Evolutionary conservation across 208 protist species (phyloP), one percentile per base, ranked within the genome.

Genomic region (Leptomonas pyrrhocoris): DNA sequence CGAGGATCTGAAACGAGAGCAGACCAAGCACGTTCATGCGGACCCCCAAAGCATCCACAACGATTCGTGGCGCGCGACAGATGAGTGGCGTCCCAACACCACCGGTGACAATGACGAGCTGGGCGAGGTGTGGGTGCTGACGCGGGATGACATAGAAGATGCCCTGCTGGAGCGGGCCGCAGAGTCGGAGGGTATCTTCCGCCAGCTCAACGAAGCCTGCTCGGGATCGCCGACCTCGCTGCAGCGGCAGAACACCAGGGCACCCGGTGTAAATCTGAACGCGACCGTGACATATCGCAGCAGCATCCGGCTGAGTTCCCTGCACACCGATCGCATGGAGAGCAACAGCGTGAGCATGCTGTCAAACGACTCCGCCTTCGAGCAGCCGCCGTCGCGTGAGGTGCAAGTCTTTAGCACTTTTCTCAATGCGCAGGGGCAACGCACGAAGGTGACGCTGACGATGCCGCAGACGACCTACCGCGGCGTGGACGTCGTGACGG

Each of bases 401-500:
- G 62, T 95, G 54, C 83, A 80, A n/a, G 70, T 95, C 18, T 95
- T 91, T 60, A 84, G 82, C 69, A 94, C 80, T 1, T 94, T 95
- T 63, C 76, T 92, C 27, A 83, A 82, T 56, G 27, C 84, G 5
- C 66, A 92, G 53, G 85, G 83, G 30, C 89, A 81, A 36, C 77
- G 80, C 15, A 86, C 79, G 0, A 65, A 80, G 12, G 80, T 79
- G 40, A 90, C 73, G 21, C 60, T 95, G 46, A 77, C 70, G 31
- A 87, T 85, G 66, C 59, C 77, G 23, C 83, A 87, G 50, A 46
- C 62, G 30, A 81, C 75, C 30, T 90, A 81, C 74, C 81, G 83
- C 60, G 88, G 85, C 16, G 71, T 96, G 7, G 91, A 96, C 53
- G 79, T 96, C 15, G 87, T 96, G 27, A 84, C 84, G 13, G 80